Conservation (phyloP, 1,284 basidiomycete species). For the Peniophora sp. region DNA sequence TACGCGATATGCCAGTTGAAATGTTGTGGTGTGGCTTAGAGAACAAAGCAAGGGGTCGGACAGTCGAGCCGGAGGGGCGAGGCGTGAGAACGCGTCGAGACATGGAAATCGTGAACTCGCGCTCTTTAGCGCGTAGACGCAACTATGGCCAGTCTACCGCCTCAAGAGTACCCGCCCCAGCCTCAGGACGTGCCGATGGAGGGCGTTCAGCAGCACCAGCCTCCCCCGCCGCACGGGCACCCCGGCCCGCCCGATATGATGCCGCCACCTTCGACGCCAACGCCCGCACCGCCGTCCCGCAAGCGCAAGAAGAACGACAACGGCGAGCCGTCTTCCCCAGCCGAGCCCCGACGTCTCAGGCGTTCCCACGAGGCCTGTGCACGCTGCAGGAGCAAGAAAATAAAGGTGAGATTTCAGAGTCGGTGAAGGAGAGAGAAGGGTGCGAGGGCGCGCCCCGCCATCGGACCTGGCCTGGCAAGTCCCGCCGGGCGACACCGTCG, state of each 20-base stretch:
- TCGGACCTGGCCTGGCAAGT: constrained; percentile 41
- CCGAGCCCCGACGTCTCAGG: constrained; percentile 69
- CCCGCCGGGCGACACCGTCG: constrained; percentile 77
- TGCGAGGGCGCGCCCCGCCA: constrained; percentile 1
- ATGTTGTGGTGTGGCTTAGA: no score
- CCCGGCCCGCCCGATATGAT: not conserved
- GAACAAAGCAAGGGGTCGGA: no score
- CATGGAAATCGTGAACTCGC: no score
- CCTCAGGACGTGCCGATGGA: not conserved
- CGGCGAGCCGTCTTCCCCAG: constrained; percentile 43
- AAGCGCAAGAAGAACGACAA: constrained; percentile 53
- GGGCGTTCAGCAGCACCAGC: not conserved
- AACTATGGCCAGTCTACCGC: not conserved
- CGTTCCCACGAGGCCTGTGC: constrained; percentile 84
- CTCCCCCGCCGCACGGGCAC: not conserved
- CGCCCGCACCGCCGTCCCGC: constrained; percentile 20
- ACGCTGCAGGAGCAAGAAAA: constrained; percentile 86
- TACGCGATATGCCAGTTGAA: no score
- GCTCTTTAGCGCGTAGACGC: no score
- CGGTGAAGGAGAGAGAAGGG: not conserved
- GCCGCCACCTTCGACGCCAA: constrained; percentile 5
- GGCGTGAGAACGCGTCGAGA: no score
- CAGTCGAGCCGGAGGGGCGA: no score
- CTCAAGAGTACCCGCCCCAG: not conserved
- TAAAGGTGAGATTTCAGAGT: constrained; percentile 39